phyloP scores from a whole-genome alignment of 352 stramenopile species.

The Globisporangium polare region DNA sequence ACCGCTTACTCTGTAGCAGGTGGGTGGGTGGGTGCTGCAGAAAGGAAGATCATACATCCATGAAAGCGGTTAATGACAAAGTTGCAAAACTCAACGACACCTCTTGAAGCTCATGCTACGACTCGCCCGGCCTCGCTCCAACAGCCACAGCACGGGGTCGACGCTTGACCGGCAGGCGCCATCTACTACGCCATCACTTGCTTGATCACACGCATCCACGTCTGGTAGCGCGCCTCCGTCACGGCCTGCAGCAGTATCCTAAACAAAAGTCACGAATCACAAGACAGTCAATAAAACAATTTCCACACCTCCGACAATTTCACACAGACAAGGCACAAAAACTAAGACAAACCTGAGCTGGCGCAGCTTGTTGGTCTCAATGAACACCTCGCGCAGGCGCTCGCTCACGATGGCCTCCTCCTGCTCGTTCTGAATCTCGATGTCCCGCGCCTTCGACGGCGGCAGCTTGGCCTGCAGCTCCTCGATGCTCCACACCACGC shows the following conservation, averaged over 20 bases:
- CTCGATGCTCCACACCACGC: slow-evolving; percentile 56
- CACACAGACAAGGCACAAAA: background rate
- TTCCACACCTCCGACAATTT: background rate
- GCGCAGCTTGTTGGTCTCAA: slow-evolving; percentile 36
- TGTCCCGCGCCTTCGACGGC: slow-evolving; percentile 17
- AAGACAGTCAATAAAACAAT: background rate
- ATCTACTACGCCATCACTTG: slow-evolving; percentile 26
- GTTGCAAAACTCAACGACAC: background rate
- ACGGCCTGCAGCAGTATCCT: slow-evolving; percentile 56
- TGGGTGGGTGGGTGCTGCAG: too few relatives aligned
- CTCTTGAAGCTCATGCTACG: background rate
- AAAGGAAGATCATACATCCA: too few relatives aligned
- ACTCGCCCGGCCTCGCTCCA: too few relatives aligned
- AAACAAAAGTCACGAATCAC: background rate
- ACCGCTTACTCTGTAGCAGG: too few relatives aligned
- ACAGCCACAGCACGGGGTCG: background rate
- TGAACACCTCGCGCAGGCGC: slow-evolving; percentile 36
- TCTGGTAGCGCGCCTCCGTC: slow-evolving; percentile 46
- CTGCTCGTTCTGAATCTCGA: slow-evolving; percentile 20
- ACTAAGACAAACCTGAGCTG: slow-evolving; percentile 40
- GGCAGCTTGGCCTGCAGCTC: slow-evolving; percentile 65
- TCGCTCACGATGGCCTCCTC: slow-evolving; percentile 23
- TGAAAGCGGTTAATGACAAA: background rate
- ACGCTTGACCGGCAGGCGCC: background rate
- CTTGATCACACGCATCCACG: slow-evolving; percentile 37